Evolutionary conservation across 768 basidiomycete species (phyloP).

Genomic region (Tylopilus vinaceipallidus): DNA sequence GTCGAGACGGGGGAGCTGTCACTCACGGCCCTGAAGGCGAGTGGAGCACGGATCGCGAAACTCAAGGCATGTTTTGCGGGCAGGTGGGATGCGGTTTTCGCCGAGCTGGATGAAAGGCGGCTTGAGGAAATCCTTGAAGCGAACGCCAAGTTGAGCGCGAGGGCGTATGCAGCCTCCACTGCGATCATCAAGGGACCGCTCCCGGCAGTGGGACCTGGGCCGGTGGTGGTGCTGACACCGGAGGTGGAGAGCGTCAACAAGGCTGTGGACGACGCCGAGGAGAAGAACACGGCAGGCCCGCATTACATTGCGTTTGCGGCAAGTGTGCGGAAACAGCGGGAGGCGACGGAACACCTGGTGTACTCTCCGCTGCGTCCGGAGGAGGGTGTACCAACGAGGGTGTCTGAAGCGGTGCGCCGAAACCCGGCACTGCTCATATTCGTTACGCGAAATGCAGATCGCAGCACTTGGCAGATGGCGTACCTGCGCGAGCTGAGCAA

Average conservation of each 20-base stretch:
- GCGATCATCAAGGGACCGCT: slow-evolving; percentile 44
- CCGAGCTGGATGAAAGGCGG: slow-evolving; percentile 25
- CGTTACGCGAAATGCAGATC: slow-evolving; percentile 56
- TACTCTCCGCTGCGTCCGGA: slow-evolving; percentile 32
- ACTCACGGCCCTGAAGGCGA: slow-evolving; percentile 37
- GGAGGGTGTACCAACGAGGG: slow-evolving; percentile 3
- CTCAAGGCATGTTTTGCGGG: slow-evolving; percentile 55
- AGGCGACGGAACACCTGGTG: slow-evolving; percentile 43
- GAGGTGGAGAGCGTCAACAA: slow-evolving; percentile 54
- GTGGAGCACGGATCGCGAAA: slow-evolving; percentile 43
- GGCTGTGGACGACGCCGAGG: slow-evolving; percentile 59
- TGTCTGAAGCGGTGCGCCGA: slow-evolving; percentile 1
- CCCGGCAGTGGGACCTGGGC: slow-evolving; percentile 31
- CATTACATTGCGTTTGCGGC: slow-evolving; percentile 51
- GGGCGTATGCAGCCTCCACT: slow-evolving; percentile 47
- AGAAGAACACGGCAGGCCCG: slow-evolving; percentile 56
- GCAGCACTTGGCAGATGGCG: slow-evolving; percentile 50
- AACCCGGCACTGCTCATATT: slow-evolving; percentile 37
- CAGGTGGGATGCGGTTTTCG: slow-evolving; percentile 41
- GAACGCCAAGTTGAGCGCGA: slow-evolving; percentile 42
- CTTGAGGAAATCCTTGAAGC: slow-evolving; percentile 32
- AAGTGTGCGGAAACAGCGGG: slow-evolving; percentile 33
- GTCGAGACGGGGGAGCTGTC: slow-evolving; percentile 43
- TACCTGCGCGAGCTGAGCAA: slow-evolving; percentile 33
- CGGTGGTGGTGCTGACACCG: slow-evolving; percentile 54